Evolutionary conservation across 2,329 filamentous ascomycete genomes (phyloP).

Genomic region (Colletotrichum orchidophilum): DNA sequence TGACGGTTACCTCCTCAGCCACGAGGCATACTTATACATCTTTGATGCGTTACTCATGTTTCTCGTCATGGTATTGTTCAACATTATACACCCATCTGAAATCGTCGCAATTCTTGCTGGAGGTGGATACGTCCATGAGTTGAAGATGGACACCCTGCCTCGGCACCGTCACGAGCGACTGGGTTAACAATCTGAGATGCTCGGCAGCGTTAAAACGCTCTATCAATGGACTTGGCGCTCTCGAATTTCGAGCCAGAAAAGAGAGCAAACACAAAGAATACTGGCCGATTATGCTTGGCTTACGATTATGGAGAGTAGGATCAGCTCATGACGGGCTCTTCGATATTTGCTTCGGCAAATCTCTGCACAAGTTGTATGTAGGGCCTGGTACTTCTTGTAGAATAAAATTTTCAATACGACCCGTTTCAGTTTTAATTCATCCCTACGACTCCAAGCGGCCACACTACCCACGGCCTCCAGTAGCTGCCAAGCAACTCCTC

Average conservation of each 20-base stretch:
- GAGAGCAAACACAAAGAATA: neutral
- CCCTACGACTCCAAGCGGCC: conserved; percentile 15
- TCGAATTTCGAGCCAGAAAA: neutral
- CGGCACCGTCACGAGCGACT: neutral
- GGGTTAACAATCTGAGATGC: neutral
- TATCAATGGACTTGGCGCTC: neutral
- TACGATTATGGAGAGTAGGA: neutral
- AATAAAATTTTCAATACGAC: no score
- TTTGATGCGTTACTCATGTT: conserved; percentile 51
- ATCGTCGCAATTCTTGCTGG: neutral
- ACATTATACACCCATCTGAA: conserved; percentile 10
- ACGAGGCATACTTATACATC: conserved; percentile 48
- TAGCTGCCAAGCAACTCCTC: conserved; percentile 35
- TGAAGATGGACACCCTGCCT: conserved; percentile 10
- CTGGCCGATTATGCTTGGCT: neutral
- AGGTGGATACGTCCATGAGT: neutral
- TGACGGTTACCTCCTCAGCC: conserved; percentile 44
- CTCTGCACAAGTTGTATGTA: neutral
- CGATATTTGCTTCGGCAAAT: neutral
- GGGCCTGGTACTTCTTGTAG: neutral
- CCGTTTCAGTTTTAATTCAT: neutral
- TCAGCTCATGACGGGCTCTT: neutral
- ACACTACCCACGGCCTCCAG: conserved; percentile 32
- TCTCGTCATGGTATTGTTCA: conserved; percentile 36
- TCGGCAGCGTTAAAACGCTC: neutral